Conservation (phyloP, 257 asterid species). For the Solanum paucissectum region DNA sequence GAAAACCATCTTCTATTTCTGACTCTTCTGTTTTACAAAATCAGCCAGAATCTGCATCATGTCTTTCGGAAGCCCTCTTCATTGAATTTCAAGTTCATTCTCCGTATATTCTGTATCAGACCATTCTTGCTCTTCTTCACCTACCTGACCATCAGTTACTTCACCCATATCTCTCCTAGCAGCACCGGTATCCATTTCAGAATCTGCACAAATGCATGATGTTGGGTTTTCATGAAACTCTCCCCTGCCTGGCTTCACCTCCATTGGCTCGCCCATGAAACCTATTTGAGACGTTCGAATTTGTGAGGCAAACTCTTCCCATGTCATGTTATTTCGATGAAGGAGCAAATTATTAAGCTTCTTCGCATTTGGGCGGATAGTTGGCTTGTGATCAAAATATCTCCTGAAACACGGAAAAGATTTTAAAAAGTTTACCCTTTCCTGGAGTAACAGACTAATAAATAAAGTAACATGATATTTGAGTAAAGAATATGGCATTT, state of each 20-base stretch:
- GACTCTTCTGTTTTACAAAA: conserved; percentile 1
- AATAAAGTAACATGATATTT: neutral
- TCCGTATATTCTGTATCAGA: conserved; percentile 34
- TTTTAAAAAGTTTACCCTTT: neutral
- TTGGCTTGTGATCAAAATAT: conserved; percentile 57
- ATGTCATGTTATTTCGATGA: conserved; percentile 35
- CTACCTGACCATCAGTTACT: conserved; percentile 21
- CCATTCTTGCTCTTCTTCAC: conserved; percentile 38
- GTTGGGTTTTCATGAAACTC: conserved; percentile 66
- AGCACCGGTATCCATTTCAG: neutral
- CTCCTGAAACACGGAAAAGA: conserved; percentile 33
- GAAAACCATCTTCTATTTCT: conserved; percentile 20
- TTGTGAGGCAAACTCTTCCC: conserved; percentile 51
- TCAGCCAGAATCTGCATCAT: conserved; percentile 4
- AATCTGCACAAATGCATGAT: conserved; percentile 50
- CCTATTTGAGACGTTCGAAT: conserved; percentile 47
- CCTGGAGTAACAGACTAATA: neutral
- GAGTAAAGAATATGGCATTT: neutral
- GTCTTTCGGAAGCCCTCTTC: conserved; percentile 1
- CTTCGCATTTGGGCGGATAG: conserved; percentile 63
- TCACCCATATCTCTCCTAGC: conserved; percentile 7
- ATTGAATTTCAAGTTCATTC: conserved; percentile 9
- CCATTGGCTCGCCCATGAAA: conserved; percentile 65
- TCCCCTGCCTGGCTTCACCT: conserved; percentile 46
- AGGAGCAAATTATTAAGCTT: conserved; percentile 38